Base-by-base conservation (phyloP, 75 land plant species). In the Selaginella tamariscina region DNA sequence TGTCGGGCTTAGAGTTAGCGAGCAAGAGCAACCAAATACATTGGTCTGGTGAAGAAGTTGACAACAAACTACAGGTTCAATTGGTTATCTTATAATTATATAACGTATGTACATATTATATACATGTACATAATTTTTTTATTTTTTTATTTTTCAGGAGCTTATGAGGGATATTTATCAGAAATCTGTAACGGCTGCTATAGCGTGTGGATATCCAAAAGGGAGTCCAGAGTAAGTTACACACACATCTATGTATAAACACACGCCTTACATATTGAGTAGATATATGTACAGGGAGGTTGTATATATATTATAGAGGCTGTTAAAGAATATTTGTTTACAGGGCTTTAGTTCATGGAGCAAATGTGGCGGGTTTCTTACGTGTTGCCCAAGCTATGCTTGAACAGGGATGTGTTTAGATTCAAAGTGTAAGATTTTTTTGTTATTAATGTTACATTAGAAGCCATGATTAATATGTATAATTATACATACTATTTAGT, bases 341-440 rank as follows among this genome's bases (percentile, higher is more conserved):
- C 85, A 95, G 99, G 76, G 82, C 92, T 24, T 74, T 95, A 65
- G 84, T 85, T 27, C 97, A 95, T 72, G 99, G 96, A 33, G 96
- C 87, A 56, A 86, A 83, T 55, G 87, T 95, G 63, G 82, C 88
- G 39, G 84, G 89, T 65, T 95, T 95, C 69, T 70, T 95, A 33
- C 83, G 81, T 30, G 73, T 95, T 73, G 99, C 99, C 27, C 86
- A 82, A 71, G 91, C 88, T n/a, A 95, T 95, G 92, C 75, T 72
- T 39, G 99, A 90, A 32, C 99, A 95, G 76, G 99, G 99, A 29
- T 85, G 97, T 56, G 92, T 87, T 65, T 94, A 39, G 15, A 39
- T 5, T n/a, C n/a, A n/a, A n/a, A n/a, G n/a, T n/a, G n/a, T n/a
- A n/a, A n/a, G n/a, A n/a, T n/a, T n/a, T n/a, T n/a, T n/a, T n/a